Evolutionary conservation across 768 basidiomycete species (phyloP), one percentile per base, ranked within the genome.

Genomic region (Suillus discolor): DNA sequence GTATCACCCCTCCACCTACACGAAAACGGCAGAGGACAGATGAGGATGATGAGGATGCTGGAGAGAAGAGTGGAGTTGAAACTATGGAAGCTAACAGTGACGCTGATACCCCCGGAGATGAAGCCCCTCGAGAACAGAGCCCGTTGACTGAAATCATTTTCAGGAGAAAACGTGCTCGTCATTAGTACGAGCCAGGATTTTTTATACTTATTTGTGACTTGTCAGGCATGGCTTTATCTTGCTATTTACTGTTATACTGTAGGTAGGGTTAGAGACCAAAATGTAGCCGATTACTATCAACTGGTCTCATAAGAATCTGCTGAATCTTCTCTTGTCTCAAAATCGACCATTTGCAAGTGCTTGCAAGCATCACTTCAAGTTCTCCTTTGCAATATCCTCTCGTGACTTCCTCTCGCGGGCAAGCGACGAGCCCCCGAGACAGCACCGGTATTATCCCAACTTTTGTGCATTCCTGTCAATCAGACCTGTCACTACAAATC

Each of bases 111-210:
- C 2, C 62, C 53, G 3, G 61, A 11, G 68, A 70, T 16, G 75
- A 72, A 9, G 61, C 68, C 7, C 70, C 73, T 13, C 74, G 71
- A 23, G 75, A 75, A 57, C 71, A 72, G 28, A 82, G 80, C 28
- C 81, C 81, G 28, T 74, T 76, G 38, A 78, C 73, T 31, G 87
- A 88, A 42, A 80, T 90, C 23, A 79, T 86, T 63, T 81, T 89
- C 67, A 85, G 87, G 65, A 81, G 87, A 67, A 91, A 91, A 74
- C 86, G 90, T 31, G 83, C 87, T 39, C 84, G 90, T 51, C 88
- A 87, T 73, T 90, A 76, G n/a, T n/a, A 61, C 16, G 25, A 42
- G 6, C 6, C 55, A 45, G 54, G 62, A 41, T 38, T 62, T 47
- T 73, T 75, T 75, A 73, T 73, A 69, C 65, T 75, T 76, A 72